These are phyloP conservation scores for Dictyophora rubrovolvata DNA, from an alignment of 768 basidiomycete genomes.

Conservation along the genomic window DNA sequence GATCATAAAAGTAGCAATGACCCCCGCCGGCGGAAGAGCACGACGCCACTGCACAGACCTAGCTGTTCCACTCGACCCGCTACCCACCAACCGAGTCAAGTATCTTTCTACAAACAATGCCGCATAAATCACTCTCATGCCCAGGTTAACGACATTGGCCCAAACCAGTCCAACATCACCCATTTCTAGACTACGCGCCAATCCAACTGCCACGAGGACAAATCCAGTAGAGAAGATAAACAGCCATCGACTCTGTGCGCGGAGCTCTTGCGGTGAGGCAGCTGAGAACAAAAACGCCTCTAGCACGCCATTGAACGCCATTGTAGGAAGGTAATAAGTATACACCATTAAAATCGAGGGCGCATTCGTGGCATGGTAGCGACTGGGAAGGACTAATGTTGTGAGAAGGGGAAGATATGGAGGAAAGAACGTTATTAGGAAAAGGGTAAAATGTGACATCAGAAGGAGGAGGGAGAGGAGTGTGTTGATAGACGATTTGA, in stretches of 20 bases:
- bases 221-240: conserved; percentile 64
- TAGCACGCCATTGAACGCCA: conserved; percentile 83
- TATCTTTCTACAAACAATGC: conserved; percentile 38
- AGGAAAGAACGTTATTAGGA: conserved; percentile 67
- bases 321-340: conserved; percentile 80
- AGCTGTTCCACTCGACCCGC: background rate
- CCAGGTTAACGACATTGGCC: conserved; percentile 63
- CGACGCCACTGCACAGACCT: conserved; percentile 14
- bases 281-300: conserved; percentile 86
- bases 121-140: conserved; percentile 52
- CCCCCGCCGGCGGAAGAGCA: conserved; percentile 2
- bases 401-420: conserved; percentile 63
- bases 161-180: conserved; percentile 68
- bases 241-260: conserved; percentile 72
- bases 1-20: conserved; percentile 1
- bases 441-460: conserved; percentile 51
- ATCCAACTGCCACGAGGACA: conserved; percentile 37
- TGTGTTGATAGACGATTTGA: conserved; percentile 13
- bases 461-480: conserved; percentile 44
- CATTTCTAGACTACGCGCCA: conserved; percentile 33
- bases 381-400: conserved; percentile 51
- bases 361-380: conserved; percentile 59
- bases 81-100: conserved; percentile 27
- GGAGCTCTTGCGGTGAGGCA: conserved; percentile 57
- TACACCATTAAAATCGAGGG: conserved; percentile 69